phyloP scores from a whole-genome alignment of 108 stramenopile species.

The Cylindrotheca fusiformis region DNA sequence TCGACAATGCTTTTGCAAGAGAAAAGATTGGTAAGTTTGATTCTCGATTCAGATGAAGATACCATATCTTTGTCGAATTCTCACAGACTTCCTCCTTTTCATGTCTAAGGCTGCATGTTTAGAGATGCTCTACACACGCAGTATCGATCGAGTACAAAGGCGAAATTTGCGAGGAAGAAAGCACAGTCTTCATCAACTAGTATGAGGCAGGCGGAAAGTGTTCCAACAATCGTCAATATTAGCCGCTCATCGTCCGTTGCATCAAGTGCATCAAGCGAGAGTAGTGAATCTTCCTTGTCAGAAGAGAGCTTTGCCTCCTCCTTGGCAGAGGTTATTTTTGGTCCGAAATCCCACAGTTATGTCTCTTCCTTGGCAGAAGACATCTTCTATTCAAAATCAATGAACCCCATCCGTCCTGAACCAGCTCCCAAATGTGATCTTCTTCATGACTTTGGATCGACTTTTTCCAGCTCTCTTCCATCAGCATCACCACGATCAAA shows the following conservation, averaged over 20 bases:
- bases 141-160: slow-evolving; percentile 21
- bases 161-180: slow-evolving; percentile 17
- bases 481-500: not conserved
- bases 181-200: no score
- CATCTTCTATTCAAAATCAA: not conserved
- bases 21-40: slow-evolving; percentile 21
- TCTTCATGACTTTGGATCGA: not conserved
- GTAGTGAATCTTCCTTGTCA: not conserved
- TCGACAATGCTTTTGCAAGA: slow-evolving; percentile 16
- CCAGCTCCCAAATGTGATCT: not conserved
- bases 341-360: no score
- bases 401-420: not conserved
- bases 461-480: not conserved
- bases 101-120: slow-evolving; percentile 10
- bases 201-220: no score
- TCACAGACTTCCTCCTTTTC: not conserved
- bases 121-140: slow-evolving; percentile 29
- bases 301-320: not conserved
- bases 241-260: not conserved
- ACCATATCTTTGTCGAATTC: not conserved
- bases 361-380: not conserved
- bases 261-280: no score
- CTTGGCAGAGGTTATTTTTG: no score
- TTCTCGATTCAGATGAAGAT: not conserved
- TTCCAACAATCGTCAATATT: no score